Evolutionary conservation across 1,139 yeast species (phyloP).

Genomic region (Pichia sp.): DNA sequence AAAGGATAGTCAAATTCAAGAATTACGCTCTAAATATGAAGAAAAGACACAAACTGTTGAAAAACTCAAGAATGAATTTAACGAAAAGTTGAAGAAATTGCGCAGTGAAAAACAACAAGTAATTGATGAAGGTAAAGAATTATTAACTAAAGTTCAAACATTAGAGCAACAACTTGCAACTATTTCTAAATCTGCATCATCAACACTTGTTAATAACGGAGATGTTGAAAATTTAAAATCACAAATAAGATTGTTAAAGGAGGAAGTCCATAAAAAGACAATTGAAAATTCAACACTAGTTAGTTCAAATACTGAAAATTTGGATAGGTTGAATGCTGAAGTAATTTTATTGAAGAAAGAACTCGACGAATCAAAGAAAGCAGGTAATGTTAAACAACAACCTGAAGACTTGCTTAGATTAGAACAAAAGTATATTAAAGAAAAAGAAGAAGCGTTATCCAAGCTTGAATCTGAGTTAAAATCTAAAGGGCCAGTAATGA

Average conservation of each 20-base stretch:
- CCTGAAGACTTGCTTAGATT: constrained; percentile 8
- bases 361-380: constrained; percentile 12
- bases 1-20: constrained; percentile 3
- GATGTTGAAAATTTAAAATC: constrained; percentile 14
- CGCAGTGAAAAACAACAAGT: constrained; percentile 21
- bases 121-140: constrained; percentile 16
- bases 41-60: constrained; percentile 17
- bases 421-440: constrained; percentile 18
- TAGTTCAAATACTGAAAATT: constrained; percentile 8
- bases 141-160: constrained; percentile 15
- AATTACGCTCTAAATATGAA: constrained; percentile 8
- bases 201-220: not conserved
- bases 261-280: constrained; percentile 13
- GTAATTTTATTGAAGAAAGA: constrained; percentile 17
- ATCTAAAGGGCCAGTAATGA: not conserved
- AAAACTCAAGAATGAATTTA: constrained; percentile 25
- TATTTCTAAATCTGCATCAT: not conserved
- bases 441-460: constrained; percentile 19
- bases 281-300: constrained; percentile 5
- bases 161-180: constrained; percentile 11
- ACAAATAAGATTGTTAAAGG: constrained; percentile 13
- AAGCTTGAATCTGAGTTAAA: constrained; percentile 19
- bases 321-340: constrained; percentile 15
- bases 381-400: constrained; percentile 1
- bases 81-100: constrained; percentile 24